These are phyloP conservation scores for Xylaria intraflava DNA, from an alignment of 495 filamentous ascomycete genomes.

Conservation along the genomic window DNA sequence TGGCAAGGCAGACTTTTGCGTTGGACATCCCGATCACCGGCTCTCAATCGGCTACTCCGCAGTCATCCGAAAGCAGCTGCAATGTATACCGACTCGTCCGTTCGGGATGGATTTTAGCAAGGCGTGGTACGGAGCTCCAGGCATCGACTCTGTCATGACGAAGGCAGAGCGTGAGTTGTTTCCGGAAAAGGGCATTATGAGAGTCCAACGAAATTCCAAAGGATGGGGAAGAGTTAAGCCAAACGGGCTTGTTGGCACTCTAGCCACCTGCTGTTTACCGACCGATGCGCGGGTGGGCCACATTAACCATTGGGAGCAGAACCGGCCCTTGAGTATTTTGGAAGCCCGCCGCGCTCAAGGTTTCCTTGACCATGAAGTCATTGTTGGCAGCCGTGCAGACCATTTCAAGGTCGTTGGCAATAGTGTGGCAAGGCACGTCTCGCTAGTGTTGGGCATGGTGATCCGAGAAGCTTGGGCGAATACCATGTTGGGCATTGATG, in stretches of 20 bases:
- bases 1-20: conserved; percentile 45
- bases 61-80: conserved; percentile 27
- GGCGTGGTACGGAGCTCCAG: conserved; percentile 26
- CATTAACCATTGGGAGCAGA: conserved; percentile 55
- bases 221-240: conserved; percentile 50
- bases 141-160: conserved; percentile 33
- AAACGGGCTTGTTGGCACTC: conserved; percentile 46
- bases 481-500: conserved; percentile 26
- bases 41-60: conserved; percentile 26
- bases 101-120: conserved; percentile 41
- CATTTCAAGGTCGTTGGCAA: conserved; percentile 64
- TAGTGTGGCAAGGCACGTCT: conserved; percentile 58
- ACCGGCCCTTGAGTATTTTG: conserved; percentile 50
- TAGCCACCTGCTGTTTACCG: conserved; percentile 43
- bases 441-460: conserved; percentile 54
- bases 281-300: conserved; percentile 43
- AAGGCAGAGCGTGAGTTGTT: conserved; percentile 30
- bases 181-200: conserved; percentile 7
- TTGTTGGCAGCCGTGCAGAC: conserved; percentile 47
- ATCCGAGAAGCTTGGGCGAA: conserved; percentile 53
- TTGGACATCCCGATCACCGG: conserved; percentile 60
- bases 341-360: conserved; percentile 62
- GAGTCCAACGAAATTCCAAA: conserved; percentile 16
- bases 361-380: conserved; percentile 58
- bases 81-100: conserved; percentile 38